phyloP scores from a whole-genome alignment of 2,329 filamentous ascomycete genomes.

The Aspergillus ochraceus region DNA sequence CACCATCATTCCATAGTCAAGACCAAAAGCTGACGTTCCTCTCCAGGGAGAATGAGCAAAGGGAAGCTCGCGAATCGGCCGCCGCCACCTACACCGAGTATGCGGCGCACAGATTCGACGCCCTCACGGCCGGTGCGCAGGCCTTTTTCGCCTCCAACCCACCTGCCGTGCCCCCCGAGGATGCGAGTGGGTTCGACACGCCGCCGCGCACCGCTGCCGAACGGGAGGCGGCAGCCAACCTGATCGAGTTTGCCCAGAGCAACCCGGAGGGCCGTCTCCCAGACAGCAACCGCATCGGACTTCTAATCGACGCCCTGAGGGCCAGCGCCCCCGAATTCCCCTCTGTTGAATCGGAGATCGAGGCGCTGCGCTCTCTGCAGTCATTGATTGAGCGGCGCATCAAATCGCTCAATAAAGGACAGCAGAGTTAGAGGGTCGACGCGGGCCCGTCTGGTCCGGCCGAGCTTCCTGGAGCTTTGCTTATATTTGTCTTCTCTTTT shows the following conservation, averaged over 20 bases:
- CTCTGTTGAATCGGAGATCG: conserved; percentile 28
- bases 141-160: conserved; percentile 30
- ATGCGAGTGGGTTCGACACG: conserved; percentile 6
- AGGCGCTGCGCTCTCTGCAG: conserved; percentile 31
- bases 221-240: conserved; percentile 32
- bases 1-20: not conserved
- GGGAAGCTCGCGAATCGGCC: conserved; percentile 18
- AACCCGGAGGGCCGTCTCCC: conserved; percentile 10
- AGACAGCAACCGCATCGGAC: conserved; percentile 23
- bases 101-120: conserved; percentile 24
- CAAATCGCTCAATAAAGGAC: conserved; percentile 16
- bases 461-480: not conserved
- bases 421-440: not conserved
- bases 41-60: conserved; percentile 22
- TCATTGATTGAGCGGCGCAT: conserved; percentile 33
- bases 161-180: conserved; percentile 18
- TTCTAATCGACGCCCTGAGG: conserved; percentile 34
- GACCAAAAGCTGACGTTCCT: not conserved
- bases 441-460: too few species aligned
- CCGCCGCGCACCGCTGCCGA: conserved; percentile 26
- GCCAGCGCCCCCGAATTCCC: conserved; percentile 27
- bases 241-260: conserved; percentile 30
- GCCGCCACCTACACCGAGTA: conserved; percentile 26
- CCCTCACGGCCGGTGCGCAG: conserved; percentile 25
- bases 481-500: not conserved